Evolutionary conservation across 2,329 filamentous ascomycete genomes (phyloP), one percentile per base, ranked within the genome.

Genomic region (Gnomoniopsis sp.): DNA sequence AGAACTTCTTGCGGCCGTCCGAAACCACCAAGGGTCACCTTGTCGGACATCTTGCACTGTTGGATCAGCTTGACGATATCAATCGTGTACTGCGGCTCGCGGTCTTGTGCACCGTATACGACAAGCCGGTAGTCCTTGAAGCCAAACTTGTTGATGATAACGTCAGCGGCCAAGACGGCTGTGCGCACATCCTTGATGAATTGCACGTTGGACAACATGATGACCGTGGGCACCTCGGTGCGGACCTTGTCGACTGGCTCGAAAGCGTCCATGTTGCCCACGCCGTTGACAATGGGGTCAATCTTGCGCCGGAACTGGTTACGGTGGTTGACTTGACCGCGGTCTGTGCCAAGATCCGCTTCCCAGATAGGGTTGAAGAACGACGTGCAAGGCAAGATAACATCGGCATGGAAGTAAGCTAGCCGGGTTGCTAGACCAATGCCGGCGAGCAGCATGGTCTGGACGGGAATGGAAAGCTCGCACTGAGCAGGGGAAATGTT

Each of bases 331-430:
- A 85, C 75, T 17, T 74, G 74, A 19, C 84, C 83, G 63, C 84
- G 78, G 56, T 78, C 77, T 14, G 81, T 85, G 43, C 84, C 84
- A 26, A 86, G 81, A 64, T 87, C 84, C 3, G 81, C 76, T 65
- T 87, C 84, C 84, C 84, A 87, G 52, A 81, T 82, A 1, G 84
- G 84, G 64, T 86, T 87, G 71, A 86, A 87, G 68, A 85, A 83
- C 63, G 85, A 83, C 44, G 78, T 77, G 66, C 77, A 83, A 8
- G 81, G 80, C n/a, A 82, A 71, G 54, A 82, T 75, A 41, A 84
- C 80, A 68, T 87, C 84, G n/a, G 83, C 83, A 62, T 87, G 83
- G 58, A 75, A 48, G 52, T 78, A 71, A 15, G 75, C 73, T 44
- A 79, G 65, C n/a, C 75, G 72, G 2, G 76, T 77, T 2, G 77